Evolutionary conservation across 2,329 filamentous ascomycete species (phyloP), one percentile per base, ranked within the genome.

Genomic region (Cyphellophora attinorum): DNA sequence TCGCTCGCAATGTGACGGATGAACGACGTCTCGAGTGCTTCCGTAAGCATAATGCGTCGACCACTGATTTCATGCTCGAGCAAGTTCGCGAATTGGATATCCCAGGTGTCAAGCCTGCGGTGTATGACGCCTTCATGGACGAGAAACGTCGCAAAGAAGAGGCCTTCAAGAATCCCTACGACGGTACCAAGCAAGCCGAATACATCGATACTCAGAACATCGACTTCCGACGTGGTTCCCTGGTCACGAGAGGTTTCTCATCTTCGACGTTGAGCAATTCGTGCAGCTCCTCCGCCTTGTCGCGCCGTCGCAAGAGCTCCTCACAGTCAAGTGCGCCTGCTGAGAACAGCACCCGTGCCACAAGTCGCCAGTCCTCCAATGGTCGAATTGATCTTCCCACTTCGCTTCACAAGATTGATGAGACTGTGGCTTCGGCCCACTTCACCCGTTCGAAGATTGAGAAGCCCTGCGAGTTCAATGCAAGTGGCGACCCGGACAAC

Each of bases 1-100:
- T 36, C 16, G 38, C 47, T 4, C 35, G 39, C 17, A 34, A 43
- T 34, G 46, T 44, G 3, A 33, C 43, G n/a, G 32, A 39, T 4
- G 28, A 46, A n/a, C 46, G 41, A 38, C 41, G 21, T n/a, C 8
- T 25, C 21, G n/a, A 25, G 8, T n/a, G n/a, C 21, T 8, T 25
- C 21, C 21, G 21, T 25, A 8, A n/a, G n/a, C 8, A 8, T 8
- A 25, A 8, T 8, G 8, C 21, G 8, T 8, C 8, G 8, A 8
- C n/a, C 21, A 25, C 8, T 25, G n/a, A 25, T 8, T n/a, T n/a
- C 8, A 25, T 25, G 21, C 8, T 25, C 21, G 21, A 25, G 8
- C 8, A 25, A n/a, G n/a, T 25, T 25, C 8, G 8, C 21, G 8
- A n/a, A 8, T n/a, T 25, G 21, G n/a, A 25, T n/a, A 8, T 25